phyloP scores from a whole-genome alignment of 306 rosid genomes.

The Cucurbita argyrosperma region DNA sequence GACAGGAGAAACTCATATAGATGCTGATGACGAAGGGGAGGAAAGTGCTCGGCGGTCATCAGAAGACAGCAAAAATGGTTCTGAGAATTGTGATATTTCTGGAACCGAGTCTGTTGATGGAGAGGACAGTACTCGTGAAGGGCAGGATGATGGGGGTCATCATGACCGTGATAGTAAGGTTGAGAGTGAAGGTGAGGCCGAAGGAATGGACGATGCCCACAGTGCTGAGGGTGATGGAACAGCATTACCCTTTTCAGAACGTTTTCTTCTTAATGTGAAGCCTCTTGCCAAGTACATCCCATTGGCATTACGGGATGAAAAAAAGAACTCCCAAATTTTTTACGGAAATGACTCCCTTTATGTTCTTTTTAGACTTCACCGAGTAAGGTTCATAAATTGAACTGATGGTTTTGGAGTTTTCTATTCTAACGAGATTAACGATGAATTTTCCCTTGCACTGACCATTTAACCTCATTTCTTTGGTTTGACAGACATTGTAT shows the following conservation, averaged over 20 bases:
- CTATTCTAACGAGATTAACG: not conserved
- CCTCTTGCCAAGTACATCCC: constrained; percentile 79
- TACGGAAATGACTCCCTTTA: constrained; percentile 88
- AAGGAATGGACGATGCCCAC: constrained; percentile 59
- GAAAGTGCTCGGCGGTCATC: constrained; percentile 11
- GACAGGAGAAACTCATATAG: constrained; percentile 69
- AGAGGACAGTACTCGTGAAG: constrained; percentile 79
- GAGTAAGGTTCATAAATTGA: constrained; percentile 32
- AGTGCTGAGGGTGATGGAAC: constrained; percentile 52
- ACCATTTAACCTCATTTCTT: constrained; percentile 15
- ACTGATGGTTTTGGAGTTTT: not conserved
- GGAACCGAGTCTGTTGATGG: constrained; percentile 92
- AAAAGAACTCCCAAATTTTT: constrained; percentile 50
- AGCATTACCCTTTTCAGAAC: constrained; percentile 47
- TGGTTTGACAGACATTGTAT: constrained; percentile 56
- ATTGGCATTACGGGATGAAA: constrained; percentile 28
- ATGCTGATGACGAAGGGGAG: constrained; percentile 68
- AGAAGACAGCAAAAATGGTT: constrained; percentile 69
- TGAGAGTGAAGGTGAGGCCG: constrained; percentile 98
- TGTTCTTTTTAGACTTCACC: constrained; percentile 93
- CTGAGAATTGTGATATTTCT: constrained; percentile 81
- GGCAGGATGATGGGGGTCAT: constrained; percentile 63
- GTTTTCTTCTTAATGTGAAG: constrained; percentile 60
- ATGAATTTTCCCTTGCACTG: not conserved
- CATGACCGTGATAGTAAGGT: constrained; percentile 75